These are phyloP conservation scores for Apiotrichum veenhuisii DNA, from an alignment of 1,284 basidiomycete species.

Conservation along the genomic window DNA sequence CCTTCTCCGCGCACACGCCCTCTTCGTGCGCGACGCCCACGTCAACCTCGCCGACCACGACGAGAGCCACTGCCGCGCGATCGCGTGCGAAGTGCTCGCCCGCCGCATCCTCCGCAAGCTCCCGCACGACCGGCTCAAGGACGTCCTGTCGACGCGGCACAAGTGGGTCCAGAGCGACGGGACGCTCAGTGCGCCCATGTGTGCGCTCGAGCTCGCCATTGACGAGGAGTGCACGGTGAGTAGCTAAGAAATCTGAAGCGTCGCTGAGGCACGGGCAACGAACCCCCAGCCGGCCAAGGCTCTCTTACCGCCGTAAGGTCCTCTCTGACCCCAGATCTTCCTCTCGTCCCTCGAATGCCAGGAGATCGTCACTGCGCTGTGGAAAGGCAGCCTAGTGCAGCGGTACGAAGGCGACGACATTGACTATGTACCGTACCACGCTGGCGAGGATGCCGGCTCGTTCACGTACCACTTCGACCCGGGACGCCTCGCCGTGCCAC, in stretches of 20 bases:
- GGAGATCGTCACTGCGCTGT: conserved; percentile 59
- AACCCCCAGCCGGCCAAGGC: background rate
- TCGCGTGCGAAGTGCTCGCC: conserved; percentile 81
- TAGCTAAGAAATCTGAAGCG: too few species aligned
- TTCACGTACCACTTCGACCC: conserved; percentile 72
- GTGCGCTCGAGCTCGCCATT: conserved; percentile 74
- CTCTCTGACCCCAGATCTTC: conserved; percentile 59
- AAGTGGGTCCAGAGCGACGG: conserved; percentile 69
- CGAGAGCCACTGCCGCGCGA: conserved; percentile 76
- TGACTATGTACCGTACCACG: conserved; percentile 46
- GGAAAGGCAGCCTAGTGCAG: conserved; percentile 74
- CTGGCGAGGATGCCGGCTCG: conserved; percentile 41
- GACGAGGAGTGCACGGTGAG: conserved; percentile 58
- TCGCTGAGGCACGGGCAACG: too few species aligned
- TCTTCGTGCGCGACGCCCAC: conserved; percentile 60
- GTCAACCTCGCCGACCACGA: conserved; percentile 65
- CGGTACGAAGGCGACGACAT: conserved; percentile 53
- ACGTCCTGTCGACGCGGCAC: conserved; percentile 69
- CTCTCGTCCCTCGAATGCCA: conserved; percentile 82
- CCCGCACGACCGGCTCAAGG: conserved; percentile 60
- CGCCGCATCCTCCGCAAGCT: conserved; percentile 69
- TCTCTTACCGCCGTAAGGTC: too few species aligned
- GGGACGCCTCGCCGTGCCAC: conserved; percentile 72
- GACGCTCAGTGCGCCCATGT: conserved; percentile 66
- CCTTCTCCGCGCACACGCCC: conserved; percentile 68